Conservation (phyloP, 768 basidiomycete genomes). For the Imleria badia region DNA sequence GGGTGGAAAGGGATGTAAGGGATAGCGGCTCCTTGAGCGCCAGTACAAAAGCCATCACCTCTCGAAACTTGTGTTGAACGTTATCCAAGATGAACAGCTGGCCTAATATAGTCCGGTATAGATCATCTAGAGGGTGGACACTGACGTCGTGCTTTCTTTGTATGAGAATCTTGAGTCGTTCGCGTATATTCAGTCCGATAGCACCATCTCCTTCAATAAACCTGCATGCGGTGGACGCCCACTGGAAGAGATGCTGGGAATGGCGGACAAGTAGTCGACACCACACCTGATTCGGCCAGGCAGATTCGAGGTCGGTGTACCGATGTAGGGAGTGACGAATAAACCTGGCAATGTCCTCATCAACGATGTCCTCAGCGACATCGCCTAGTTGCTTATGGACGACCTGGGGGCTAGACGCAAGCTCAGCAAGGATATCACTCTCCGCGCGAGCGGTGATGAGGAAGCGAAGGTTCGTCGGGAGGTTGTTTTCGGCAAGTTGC, state of each 20-base stretch:
- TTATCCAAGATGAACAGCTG: conserved; percentile 11
- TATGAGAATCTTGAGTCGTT: conserved; percentile 16
- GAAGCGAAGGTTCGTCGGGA: conserved; percentile 27
- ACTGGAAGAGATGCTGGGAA: conserved; percentile 35
- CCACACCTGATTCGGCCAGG: conserved; percentile 23
- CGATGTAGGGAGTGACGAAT: conserved; percentile 12
- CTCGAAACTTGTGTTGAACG: conserved; percentile 14
- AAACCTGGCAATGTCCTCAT: conserved; percentile 17
- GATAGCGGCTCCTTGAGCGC: conserved; percentile 21
- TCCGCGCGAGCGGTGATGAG: conserved; percentile 30
- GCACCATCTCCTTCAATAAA: conserved; percentile 24
- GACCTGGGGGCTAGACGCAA: conserved; percentile 4
- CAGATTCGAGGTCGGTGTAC: conserved; percentile 10
- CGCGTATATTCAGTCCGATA: conserved; percentile 7
- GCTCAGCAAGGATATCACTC: conserved; percentile 16
- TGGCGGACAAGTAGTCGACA: conserved; percentile 19
- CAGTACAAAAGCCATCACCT: conserved; percentile 21
- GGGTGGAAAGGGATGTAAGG: conserved; percentile 10
- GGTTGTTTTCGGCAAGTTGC: conserved; percentile 5
- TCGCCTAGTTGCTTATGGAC: conserved; percentile 17
- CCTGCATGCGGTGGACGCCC: conserved; percentile 32
- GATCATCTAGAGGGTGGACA: conserved; percentile 17
- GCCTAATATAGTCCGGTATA: conserved; percentile 20
- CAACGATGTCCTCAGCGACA: conserved; percentile 9
- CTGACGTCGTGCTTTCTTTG: neutral